Evolutionary conservation across 75 land plant genomes (phyloP), one percentile per base, ranked within the genome.

Genomic region (Pinus albicaulis): DNA sequence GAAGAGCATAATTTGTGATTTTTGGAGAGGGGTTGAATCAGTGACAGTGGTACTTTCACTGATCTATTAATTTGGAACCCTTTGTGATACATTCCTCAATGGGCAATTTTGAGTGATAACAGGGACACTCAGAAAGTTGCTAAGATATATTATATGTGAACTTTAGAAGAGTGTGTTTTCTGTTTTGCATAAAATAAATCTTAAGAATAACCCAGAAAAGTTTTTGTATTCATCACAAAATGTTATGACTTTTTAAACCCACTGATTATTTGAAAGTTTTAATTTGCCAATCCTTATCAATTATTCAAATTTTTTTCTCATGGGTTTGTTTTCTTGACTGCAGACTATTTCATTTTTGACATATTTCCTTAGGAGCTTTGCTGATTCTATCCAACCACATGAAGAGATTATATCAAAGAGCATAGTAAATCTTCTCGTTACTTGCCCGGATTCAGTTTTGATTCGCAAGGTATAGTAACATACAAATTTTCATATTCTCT

Each of bases 321-420:
- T 31, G 41, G n/a, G 11, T 31, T 6, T 41, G 6, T 41, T 41
- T 41, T 41, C 44, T 4, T 41, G 44, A 12, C 31, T 85, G 89
- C 92, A 98, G 99, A 98, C 99, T 24, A 91, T 98, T 31, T 98
- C 99, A 3, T 98, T 98, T 76, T 82, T 98, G 64, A 94, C 98
- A 28, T 98, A 98, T 74, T 82, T 97, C 71, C 76, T 92, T 79
- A 86, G 83, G 86, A 89, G 95, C 77, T 91, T 83, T 84, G 93
- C 95, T 65, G 95, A 98, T 38, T 95, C 83, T 79, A 98, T 98
- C 66, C 85, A 85, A 76, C 93, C 92, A 3, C 98, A 98, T 80
- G 99, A 95, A 81, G 98, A 95, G 79, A 95, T 88, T 74, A 98
- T 98, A 65, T 98, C 93, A 38, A 96, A 89, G 80, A 96, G 99